Evolutionary conservation across 352 stramenopile genomes (phyloP).

Genomic region (Globisporangium yorkense): DNA sequence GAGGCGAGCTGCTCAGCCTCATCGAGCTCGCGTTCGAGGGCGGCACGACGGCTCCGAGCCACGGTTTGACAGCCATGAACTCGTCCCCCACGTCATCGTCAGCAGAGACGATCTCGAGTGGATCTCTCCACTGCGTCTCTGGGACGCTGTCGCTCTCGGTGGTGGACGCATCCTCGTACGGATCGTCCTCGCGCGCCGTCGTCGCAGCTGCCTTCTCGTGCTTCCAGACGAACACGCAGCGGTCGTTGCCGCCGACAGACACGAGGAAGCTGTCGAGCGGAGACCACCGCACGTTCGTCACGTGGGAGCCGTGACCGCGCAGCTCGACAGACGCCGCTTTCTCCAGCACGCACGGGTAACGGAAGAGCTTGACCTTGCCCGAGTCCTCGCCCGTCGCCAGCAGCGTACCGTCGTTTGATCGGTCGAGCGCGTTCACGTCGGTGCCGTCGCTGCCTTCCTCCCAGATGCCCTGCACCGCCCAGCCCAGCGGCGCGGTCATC

Average conservation of each 20-base stretch:
- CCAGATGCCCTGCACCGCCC: constrained; percentile 90
- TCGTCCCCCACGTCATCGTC: constrained; percentile 67
- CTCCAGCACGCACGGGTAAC: constrained; percentile 66
- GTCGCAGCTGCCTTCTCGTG: constrained; percentile 21
- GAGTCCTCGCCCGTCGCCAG: constrained; percentile 80
- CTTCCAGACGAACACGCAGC: constrained; percentile 70
- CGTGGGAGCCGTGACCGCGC: constrained; percentile 69
- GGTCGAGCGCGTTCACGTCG: constrained; percentile 74
- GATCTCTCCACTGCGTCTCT: constrained; percentile 16
- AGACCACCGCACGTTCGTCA: constrained; percentile 75
- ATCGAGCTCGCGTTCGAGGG: constrained; percentile 40
- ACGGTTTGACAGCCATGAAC: constrained; percentile 89
- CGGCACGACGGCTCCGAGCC: constrained; percentile 74
- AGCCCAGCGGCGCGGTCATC: constrained; percentile 82
- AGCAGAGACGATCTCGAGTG: constrained; percentile 18
- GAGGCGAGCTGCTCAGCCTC: constrained; percentile 27
- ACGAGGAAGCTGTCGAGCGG: constrained; percentile 51
- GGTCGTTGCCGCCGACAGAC: constrained; percentile 75
- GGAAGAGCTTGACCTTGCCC: constrained; percentile 86
- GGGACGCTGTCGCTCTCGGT: not conserved
- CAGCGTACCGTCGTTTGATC: constrained; percentile 52
- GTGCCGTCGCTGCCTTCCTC: constrained; percentile 66
- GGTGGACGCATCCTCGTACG: constrained; percentile 1
- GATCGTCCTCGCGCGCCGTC: constrained; percentile 3
- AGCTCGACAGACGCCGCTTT: constrained; percentile 50